Evolutionary conservation across 352 stramenopile genomes (phyloP).

Genomic region (Phytophthora hybrid): DNA sequence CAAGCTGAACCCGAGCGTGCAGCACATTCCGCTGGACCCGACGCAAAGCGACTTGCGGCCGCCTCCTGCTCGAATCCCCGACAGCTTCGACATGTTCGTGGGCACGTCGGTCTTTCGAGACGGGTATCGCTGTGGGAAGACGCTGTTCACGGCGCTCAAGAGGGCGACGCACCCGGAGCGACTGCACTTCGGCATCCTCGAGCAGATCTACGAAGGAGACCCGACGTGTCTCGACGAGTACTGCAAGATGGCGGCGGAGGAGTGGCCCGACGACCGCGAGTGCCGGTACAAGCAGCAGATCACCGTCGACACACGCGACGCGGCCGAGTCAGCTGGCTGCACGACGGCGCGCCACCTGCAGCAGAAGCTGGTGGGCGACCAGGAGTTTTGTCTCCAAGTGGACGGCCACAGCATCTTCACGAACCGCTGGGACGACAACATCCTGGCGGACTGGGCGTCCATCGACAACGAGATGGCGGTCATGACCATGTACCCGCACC

Average conservation of each 20-base stretch:
- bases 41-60: constrained; percentile 51
- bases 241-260: constrained; percentile 69
- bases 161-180: constrained; percentile 66
- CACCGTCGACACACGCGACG: constrained; percentile 64
- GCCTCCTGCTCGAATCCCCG: constrained; percentile 58
- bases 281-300: constrained; percentile 76
- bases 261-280: constrained; percentile 63
- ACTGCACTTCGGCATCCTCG: constrained; percentile 80
- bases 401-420: constrained; percentile 87
- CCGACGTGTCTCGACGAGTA: constrained; percentile 75
- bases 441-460: constrained; percentile 69
- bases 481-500: constrained; percentile 76
- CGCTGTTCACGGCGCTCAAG: constrained; percentile 76
- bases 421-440: constrained; percentile 76
- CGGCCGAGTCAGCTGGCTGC: constrained; percentile 74
- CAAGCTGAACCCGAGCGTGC: constrained; percentile 65
- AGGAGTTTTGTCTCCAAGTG: constrained; percentile 87
- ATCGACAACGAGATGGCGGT: constrained; percentile 87
- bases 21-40: constrained; percentile 66
- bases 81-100: constrained; percentile 65
- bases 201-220: constrained; percentile 80
- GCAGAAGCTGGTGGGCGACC: constrained; percentile 68
- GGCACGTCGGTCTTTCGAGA: constrained; percentile 84
- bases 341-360: constrained; percentile 79
- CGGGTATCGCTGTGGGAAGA: constrained; percentile 80